Evolutionary conservation across 768 basidiomycete species (phyloP), one percentile per base, ranked within the genome.

Genomic region (Rhizopogon salebrosus): DNA sequence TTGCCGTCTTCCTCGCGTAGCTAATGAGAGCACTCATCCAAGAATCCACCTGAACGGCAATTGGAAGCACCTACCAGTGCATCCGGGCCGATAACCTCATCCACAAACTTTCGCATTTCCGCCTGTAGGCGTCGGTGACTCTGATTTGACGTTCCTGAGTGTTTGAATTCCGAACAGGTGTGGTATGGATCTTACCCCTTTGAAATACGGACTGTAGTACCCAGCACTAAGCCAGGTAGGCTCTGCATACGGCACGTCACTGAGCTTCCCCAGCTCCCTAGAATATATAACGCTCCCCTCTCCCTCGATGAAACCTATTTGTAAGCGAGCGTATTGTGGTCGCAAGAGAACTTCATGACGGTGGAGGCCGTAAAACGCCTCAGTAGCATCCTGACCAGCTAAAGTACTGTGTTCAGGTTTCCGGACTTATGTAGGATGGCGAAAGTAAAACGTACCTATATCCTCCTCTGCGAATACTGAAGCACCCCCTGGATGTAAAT

Each of bases 331-430:
- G 60, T 85, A 87, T 57, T 85, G 83, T 0, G 87, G 85, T 52
- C 76, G 76, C 58, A 76, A 71, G 48, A 93, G 75, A 22, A 92
- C 78, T 57, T 92, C 89, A 38, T 78, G 73, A 27, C 87, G 77
- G 67, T 93, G 91, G 37, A 93, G 79, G 51, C 83, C 79, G 58
- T 83, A 92, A 71, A 92, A 93, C 1, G 79, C 77, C 52, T 90
- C 86, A 0, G 90, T 92, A 4, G 83, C 83, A 62, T 92, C 89
- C 63, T 87, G 79, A 2, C 87, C 88, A 48, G 87, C 85, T 82
- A 57, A 46, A 42, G 41, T 16, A 31, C 29, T 11, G n/a, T 23
- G 2, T 34, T 48, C 49, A 52, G 4, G 3, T 20, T 16, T 9
- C 22, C 6, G 37, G 8, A 37, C 16, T n/a, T n/a, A n/a, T n/a